These are phyloP conservation scores for Hordeum marinum DNA, from an alignment of 176 grass and related monocot species.

Conservation along the genomic window DNA sequence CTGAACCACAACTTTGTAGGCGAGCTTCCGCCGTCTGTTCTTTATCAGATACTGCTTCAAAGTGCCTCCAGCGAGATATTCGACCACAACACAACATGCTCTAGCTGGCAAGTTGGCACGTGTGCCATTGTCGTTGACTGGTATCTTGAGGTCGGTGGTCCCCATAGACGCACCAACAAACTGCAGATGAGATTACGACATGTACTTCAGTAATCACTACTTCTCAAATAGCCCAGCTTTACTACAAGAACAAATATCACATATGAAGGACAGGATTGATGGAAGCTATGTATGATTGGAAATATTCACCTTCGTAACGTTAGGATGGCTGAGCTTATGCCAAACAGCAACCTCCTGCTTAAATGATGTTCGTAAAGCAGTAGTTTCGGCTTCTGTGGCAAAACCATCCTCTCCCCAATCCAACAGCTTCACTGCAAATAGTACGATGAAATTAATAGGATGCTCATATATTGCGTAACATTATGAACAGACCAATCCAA, in stretches of 20 bases:
- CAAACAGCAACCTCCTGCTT: slow-evolving; percentile 90
- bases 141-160: slow-evolving; percentile 74
- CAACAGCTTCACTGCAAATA: slow-evolving; percentile 77
- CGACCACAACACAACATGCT: slow-evolving; percentile 90
- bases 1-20: slow-evolving; percentile 80
- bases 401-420: slow-evolving; percentile 94
- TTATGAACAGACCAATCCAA: slow-evolving; percentile 4
- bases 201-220: background rate
- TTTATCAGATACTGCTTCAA: slow-evolving; percentile 84
- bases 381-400: slow-evolving; percentile 75
- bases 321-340: slow-evolving; percentile 91
- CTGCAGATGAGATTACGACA: slow-evolving; percentile 35
- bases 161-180: slow-evolving; percentile 97
- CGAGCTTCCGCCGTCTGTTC: slow-evolving; percentile 65
- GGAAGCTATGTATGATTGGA: background rate
- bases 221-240: slow-evolving; percentile 6
- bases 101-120: slow-evolving; percentile 55
- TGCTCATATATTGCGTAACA: background rate
- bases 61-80: slow-evolving; percentile 85
- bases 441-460: background rate
- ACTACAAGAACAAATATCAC: slow-evolving; percentile 10
- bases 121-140: slow-evolving; percentile 39
- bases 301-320: slow-evolving; percentile 73
- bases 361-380: slow-evolving; percentile 61
- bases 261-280: background rate